Percentiles rank a stretch among this genome's conserved stretches.
Evolutionary conservation across 768 basidiomycete genomes (phyloP).

Genomic region (Russula lepida): DNA sequence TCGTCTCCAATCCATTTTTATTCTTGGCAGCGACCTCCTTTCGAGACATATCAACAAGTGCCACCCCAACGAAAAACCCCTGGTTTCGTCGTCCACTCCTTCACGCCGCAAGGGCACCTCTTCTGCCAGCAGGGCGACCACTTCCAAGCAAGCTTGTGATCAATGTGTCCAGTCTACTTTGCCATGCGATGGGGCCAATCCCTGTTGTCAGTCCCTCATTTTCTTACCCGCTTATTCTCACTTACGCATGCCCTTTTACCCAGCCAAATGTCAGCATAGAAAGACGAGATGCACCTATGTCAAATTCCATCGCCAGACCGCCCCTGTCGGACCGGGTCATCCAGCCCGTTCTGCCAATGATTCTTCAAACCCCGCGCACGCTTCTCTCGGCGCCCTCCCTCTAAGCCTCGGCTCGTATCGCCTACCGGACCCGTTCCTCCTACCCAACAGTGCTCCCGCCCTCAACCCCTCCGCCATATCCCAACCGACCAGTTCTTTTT

Average conservation of each 20-base stretch:
- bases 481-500: slow-evolving; percentile 2
- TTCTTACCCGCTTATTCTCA: neutral
- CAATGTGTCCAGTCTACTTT: slow-evolving; percentile 70
- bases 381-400: slow-evolving; percentile 8
- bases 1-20: neutral
- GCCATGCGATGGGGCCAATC: slow-evolving; percentile 73
- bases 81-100: slow-evolving; percentile 31
- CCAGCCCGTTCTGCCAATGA: slow-evolving; percentile 23
- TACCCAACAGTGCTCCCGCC: neutral
- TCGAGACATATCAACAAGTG: slow-evolving; percentile 86
- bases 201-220: slow-evolving; percentile 49
- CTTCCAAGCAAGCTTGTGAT: slow-evolving; percentile 78
- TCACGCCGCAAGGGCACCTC: slow-evolving; percentile 59
- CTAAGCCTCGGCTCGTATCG: slow-evolving; percentile 8
- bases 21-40: slow-evolving; percentile 57
- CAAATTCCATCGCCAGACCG: slow-evolving; percentile 77
- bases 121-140: slow-evolving; percentile 61
- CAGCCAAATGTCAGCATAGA: slow-evolving; percentile 67
- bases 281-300: slow-evolving; percentile 72
- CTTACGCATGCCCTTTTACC: neutral
- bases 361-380: slow-evolving; percentile 2
- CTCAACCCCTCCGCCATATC: slow-evolving; percentile 6
- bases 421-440: slow-evolving; percentile 19
- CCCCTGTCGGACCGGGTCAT: slow-evolving; percentile 69
- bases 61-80: slow-evolving; percentile 66